Base-by-base conservation (phyloP, 495 filamentous ascomycete species). In the Penicillium simplicissimum region DNA sequence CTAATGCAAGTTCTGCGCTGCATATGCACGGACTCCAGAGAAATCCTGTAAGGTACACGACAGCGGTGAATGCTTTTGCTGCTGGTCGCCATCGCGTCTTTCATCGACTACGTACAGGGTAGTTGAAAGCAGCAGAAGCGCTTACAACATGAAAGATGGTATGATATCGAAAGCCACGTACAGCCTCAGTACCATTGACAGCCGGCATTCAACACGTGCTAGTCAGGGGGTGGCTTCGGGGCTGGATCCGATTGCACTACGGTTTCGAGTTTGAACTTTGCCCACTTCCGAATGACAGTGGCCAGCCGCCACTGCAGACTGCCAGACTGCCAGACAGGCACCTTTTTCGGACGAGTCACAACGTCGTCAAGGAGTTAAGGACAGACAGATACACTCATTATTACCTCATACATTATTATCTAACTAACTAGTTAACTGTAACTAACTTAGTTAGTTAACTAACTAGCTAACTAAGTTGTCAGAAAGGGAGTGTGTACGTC, bases 401-500 rank as follows among this genome's bases (percentile, higher is more conserved):
- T 31, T 31, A 31, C 28, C 8, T 13, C 31, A 1, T 48, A 23
- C 17, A 3, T 25, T 25, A 25, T 25, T 25, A 25, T 25, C 23
- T 25, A 25, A 3, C 3, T 3, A 25, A 25, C 3, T 25, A 25
- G 23, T 25, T 25, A 25, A 3, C 23, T 23, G n/a, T n/a, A n/a
- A n/a, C n/a, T n/a, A n/a, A n/a, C n/a, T n/a, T n/a, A n/a, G n/a
- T n/a, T n/a, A n/a, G n/a, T n/a, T 25, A 25, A 3, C 3, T 3
- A 25, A 25, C 3, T 25, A 25, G 23, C 3, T 25, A 25, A 3
- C 23, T 23, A n/a, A 31, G 56, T 23, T 7, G 35, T 13, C 28
- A 23, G 37, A 33, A 48, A 28, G 6, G 42, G 21, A 42, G 25
- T 36, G 35, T 21, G 28, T 59, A n/a, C 57, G 47, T 52, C 57